A percentile compares a stretch with the other conserved stretches of the same genome.
phyloP scores from a whole-genome alignment of 164 flowering plant species.

The Dillenia suffruticosa region DNA sequence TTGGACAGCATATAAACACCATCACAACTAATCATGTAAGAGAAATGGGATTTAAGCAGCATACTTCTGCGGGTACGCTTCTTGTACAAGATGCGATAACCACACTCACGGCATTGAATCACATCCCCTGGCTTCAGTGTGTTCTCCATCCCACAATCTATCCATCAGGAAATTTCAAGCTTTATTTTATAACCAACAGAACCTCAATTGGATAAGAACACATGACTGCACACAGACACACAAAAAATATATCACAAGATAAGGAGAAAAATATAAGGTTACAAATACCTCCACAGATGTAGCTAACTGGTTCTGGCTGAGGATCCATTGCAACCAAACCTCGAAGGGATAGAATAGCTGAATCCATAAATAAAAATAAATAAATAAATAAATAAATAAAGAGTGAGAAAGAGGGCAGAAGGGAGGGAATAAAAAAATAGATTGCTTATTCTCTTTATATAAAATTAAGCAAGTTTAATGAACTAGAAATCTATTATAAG shows the following conservation, averaged over 20 bases:
- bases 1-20: no score
- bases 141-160: slow-evolving; percentile 90
- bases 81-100: slow-evolving; percentile 93
- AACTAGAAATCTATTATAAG: no score
- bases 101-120: slow-evolving; percentile 92
- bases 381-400: no score
- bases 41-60: not conserved
- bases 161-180: not conserved
- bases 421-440: no score
- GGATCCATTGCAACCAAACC: slow-evolving; percentile 47
- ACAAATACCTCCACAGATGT: slow-evolving; percentile 73
- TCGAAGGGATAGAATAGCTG: not conserved
- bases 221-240: not conserved
- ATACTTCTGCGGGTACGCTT: slow-evolving; percentile 92
- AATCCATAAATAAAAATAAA: no score
- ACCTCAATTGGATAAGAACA: no score
- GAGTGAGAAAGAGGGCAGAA: no score
- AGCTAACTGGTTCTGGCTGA: slow-evolving; percentile 77
- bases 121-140: slow-evolving; percentile 86
- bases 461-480: no score
- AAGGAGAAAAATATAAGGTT: not conserved
- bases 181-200: not conserved
- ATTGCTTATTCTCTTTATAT: no score
- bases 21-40: no score
- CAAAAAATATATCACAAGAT: not conserved